These are phyloP conservation scores for Theileria sp. DNA, from an alignment of 169 alveolate species.

Conservation along the genomic window DNA sequence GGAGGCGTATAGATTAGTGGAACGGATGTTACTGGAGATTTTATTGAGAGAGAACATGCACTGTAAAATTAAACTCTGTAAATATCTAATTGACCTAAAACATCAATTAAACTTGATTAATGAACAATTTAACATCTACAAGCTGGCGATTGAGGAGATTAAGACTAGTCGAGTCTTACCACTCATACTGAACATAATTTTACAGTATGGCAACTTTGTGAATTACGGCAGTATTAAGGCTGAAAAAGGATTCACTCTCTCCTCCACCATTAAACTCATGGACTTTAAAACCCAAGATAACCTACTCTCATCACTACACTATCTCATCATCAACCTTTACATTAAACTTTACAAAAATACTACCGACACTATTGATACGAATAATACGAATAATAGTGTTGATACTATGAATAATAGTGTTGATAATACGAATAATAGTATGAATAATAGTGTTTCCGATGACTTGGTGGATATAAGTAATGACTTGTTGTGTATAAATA, in stretches of 20 bases:
- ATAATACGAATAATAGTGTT: not conserved
- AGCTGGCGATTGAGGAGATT: slow-evolving; percentile 67
- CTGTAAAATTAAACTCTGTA: slow-evolving; percentile 53
- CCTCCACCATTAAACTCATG: slow-evolving; percentile 70
- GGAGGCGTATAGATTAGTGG: slow-evolving; percentile 33
- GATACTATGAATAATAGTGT: too few species aligned
- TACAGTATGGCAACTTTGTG: slow-evolving; percentile 79
- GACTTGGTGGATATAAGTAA: not conserved
- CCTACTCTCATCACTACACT: slow-evolving; percentile 74
- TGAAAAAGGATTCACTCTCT: slow-evolving; percentile 72
- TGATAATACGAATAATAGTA: not conserved
- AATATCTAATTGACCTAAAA: slow-evolving; percentile 63
- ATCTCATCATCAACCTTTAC: slow-evolving; percentile 68
- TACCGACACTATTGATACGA: not conserved
- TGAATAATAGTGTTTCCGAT: not conserved
- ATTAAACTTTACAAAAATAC: slow-evolving; percentile 61
- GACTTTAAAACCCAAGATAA: slow-evolving; percentile 75
- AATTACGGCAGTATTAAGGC: slow-evolving; percentile 71
- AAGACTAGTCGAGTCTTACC: slow-evolving; percentile 63
- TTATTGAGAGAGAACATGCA: slow-evolving; percentile 49
- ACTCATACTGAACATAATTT: slow-evolving; percentile 65
- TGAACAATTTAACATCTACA: slow-evolving; percentile 60
- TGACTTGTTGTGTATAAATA: slow-evolving; percentile 19
- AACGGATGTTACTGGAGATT: slow-evolving; percentile 60
- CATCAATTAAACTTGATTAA: slow-evolving; percentile 45